Percentiles rank a stretch among this genome's conserved stretches.
Evolutionary conservation across 2,329 filamentous ascomycete species (phyloP).

Genomic region (Fusarium papillatum): DNA sequence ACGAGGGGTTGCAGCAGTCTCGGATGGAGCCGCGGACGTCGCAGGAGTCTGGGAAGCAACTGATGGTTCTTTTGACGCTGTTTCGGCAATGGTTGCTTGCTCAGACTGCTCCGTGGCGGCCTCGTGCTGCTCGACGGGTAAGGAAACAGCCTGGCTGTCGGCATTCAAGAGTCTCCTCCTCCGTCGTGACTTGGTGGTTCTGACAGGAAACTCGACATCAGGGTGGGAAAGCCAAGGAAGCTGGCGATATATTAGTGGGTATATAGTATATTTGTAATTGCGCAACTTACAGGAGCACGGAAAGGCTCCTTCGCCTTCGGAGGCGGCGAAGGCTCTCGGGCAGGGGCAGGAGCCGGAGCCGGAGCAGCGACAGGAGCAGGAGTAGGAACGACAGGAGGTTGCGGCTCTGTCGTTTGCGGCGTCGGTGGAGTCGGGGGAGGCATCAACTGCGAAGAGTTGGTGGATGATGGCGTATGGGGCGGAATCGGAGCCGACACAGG

Average conservation of each 20-base stretch:
- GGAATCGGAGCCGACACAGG: constrained; percentile 56
- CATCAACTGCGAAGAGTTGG: constrained; percentile 59
- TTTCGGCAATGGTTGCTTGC: constrained; percentile 33
- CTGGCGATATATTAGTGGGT: constrained; percentile 49
- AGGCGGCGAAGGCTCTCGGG: constrained; percentile 40
- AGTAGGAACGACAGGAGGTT: constrained; percentile 40
- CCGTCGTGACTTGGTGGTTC: constrained; percentile 52
- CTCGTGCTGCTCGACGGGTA: constrained; percentile 57
- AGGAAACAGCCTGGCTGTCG: constrained; percentile 55
- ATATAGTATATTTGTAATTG: not conserved
- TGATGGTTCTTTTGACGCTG: constrained; percentile 29
- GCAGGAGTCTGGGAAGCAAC: constrained; percentile 28
- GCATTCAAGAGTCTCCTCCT: constrained; percentile 57
- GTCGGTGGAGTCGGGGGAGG: constrained; percentile 63
- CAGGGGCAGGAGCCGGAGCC: constrained; percentile 23
- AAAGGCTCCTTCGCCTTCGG: constrained; percentile 52
- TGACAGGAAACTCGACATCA: constrained; percentile 63
- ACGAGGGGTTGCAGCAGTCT: constrained; percentile 32
- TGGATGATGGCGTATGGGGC: constrained; percentile 67
- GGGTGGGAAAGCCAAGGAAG: constrained; percentile 71
- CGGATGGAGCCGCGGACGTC: constrained; percentile 29
- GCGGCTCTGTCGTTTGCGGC: constrained; percentile 53
- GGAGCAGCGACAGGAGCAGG: constrained; percentile 11
- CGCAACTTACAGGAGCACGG: constrained; percentile 60
- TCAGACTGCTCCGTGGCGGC: constrained; percentile 42